phyloP scores from a whole-genome alignment of 23 red algal genomes.

The Agarophyton chilense region DNA sequence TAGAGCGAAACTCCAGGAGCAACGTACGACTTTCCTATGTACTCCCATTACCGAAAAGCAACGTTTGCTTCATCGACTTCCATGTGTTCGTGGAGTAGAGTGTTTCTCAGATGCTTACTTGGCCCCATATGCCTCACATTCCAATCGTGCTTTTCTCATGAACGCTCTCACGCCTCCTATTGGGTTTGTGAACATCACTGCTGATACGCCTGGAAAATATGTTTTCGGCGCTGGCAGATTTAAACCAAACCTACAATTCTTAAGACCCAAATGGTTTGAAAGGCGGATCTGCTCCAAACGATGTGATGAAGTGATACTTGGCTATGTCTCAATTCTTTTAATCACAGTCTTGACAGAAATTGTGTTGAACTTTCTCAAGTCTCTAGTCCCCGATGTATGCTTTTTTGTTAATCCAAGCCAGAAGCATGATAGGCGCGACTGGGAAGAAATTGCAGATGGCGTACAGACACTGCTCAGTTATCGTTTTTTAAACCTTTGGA shows the following conservation, averaged over 20 bases:
- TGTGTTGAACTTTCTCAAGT: not conserved
- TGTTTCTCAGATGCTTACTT: no score
- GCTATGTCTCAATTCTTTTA: constrained; percentile 24
- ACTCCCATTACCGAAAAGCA: not conserved
- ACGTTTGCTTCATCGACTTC: not conserved
- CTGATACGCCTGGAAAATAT: not conserved
- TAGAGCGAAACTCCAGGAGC: no score
- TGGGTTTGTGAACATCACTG: not conserved
- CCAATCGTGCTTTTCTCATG: not conserved
- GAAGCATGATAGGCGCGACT: not conserved
- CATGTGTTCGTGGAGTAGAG: not conserved
- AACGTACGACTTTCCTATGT: not conserved
- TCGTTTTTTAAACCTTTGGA: not conserved
- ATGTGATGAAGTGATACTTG: constrained; percentile 29
- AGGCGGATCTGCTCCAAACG: not conserved
- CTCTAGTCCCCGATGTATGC: not conserved
- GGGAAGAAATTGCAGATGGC: not conserved
- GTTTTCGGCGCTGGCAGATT: not conserved
- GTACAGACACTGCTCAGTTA: not conserved
- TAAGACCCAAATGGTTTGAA: not conserved
- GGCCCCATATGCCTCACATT: no score
- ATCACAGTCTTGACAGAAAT: constrained; percentile 15
- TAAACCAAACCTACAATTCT: not conserved
- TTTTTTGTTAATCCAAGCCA: not conserved
- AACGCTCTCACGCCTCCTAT: not conserved